Percentiles rank a stretch among this genome's conserved stretches.
These are phyloP conservation scores for Rhododendron mucronatum DNA, from an alignment of 148 eudicot species.

Conservation along the genomic window DNA sequence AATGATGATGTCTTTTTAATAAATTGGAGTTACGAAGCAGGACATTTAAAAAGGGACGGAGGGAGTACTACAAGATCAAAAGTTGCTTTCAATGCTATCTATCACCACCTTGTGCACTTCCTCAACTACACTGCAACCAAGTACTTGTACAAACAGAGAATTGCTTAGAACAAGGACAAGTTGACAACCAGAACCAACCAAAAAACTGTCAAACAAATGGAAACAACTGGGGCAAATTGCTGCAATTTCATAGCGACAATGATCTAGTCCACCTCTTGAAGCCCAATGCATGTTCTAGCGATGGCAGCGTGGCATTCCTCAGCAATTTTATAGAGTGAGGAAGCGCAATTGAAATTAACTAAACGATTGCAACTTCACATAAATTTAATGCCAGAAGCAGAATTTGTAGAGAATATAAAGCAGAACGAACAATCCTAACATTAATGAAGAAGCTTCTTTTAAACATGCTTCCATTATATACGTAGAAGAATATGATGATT, in stretches of 20 bases:
- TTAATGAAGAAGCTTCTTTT: slow-evolving; percentile 1
- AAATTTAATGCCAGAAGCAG: background rate
- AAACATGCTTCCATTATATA: slow-evolving; percentile 9
- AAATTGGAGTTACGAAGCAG: no score
- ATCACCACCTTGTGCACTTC: background rate
- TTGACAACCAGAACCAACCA: no score
- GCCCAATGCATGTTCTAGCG: background rate
- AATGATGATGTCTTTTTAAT: no score
- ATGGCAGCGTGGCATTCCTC: background rate
- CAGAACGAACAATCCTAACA: background rate
- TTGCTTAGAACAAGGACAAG: no score
- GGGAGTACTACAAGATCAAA: background rate
- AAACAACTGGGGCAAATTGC: background rate
- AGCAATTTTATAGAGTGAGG: background rate
- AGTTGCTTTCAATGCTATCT: background rate
- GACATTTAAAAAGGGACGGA: no score
- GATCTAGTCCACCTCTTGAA: background rate
- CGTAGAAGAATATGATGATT: slow-evolving; percentile 1
- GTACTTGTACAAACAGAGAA: background rate
- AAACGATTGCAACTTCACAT: background rate
- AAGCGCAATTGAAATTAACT: background rate
- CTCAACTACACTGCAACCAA: background rate
- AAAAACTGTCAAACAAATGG: background rate
- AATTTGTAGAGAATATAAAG: background rate
- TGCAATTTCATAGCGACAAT: background rate